Evolutionary conservation across 2,329 filamentous ascomycete species (phyloP).

Genomic region (Fusarium circinatum): DNA sequence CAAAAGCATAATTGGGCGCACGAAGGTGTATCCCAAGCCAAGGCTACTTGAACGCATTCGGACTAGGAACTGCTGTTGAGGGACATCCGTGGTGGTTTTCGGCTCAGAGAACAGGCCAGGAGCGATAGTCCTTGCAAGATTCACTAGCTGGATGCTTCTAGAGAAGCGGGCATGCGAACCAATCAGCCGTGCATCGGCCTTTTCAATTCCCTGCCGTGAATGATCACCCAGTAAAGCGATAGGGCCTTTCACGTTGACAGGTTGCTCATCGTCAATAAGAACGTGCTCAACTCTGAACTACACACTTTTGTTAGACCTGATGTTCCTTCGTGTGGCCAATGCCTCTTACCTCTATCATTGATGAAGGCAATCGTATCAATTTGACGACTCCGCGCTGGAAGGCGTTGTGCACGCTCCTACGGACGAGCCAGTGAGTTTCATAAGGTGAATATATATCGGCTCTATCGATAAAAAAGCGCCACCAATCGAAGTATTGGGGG

Average conservation of each 20-base stretch:
- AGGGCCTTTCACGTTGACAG: fast-evolving
- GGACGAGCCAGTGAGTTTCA: background rate
- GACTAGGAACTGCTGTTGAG: too few species aligned
- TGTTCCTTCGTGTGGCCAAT: fast-evolving
- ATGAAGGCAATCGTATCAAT: background rate
- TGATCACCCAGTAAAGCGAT: background rate
- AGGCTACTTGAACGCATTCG: background rate
- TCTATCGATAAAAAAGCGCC: background rate
- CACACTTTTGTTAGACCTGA: fast-evolving
- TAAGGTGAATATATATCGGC: background rate
- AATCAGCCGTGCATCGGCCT: background rate
- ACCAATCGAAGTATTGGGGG: background rate
- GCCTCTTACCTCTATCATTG: background rate
- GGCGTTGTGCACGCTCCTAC: fast-evolving
- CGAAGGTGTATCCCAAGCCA: background rate
- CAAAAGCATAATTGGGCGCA: background rate
- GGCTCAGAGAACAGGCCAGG: background rate
- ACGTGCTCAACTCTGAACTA: background rate
- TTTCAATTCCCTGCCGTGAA: background rate
- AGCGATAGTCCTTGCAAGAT: background rate
- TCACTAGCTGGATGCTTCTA: background rate
- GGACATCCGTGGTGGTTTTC: too few species aligned
- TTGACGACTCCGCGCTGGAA: background rate
- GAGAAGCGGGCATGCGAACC: background rate
- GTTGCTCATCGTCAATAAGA: background rate